Evolutionary conservation across 345 rosid genomes (phyloP), one percentile per base, ranked within the genome.

Genomic region (Corchorus capsularis): DNA sequence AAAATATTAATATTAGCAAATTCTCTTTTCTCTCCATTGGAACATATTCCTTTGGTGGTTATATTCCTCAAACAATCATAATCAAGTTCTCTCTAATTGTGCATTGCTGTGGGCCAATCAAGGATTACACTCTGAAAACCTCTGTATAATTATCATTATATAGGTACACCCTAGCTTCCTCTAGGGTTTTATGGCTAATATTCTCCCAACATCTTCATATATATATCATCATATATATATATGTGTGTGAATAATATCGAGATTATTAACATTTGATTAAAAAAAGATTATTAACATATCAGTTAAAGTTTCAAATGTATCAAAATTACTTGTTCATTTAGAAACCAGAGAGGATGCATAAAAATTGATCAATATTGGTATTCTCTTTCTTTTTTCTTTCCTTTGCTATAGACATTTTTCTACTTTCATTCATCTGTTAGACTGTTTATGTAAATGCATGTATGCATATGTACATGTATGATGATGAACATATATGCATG

Each of bases 11-110:
- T 55, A 32, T 62, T 10, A 27, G 27, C 27, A 66, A 45, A n/a
- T 57, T 0, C 3, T 73, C 1, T 47, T n/a, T 69, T 9, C 22
- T 55, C 13, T 6, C 39, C 17, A 2, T 3, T 35, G 32, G 80
- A 80, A 69, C 79, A 82, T 77, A 80, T 84, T 78, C 84, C 53
- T 43, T 66, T 62, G 69, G 63, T 72, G 57, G 82, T 61, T 77
- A 53, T 78, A 82, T 75, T 76, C 87, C 73, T 72, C 57, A 50
- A 22, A 37, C 64, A 45, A 72, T 54, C 43, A 53, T 61, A 34
- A 45, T 74, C 19, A 80, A 75, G 54, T 80, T 71, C 67, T 22
- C 16, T 63, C 6, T 39, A 39, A 39, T 39, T 39, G 56, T 49
- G 32, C 37, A 14, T 55, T 69, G 78, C 47, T 43, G 78, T 75